Evolutionary conservation across 2,329 filamentous ascomycete species (phyloP).

Genomic region (Neurospora sp.): DNA sequence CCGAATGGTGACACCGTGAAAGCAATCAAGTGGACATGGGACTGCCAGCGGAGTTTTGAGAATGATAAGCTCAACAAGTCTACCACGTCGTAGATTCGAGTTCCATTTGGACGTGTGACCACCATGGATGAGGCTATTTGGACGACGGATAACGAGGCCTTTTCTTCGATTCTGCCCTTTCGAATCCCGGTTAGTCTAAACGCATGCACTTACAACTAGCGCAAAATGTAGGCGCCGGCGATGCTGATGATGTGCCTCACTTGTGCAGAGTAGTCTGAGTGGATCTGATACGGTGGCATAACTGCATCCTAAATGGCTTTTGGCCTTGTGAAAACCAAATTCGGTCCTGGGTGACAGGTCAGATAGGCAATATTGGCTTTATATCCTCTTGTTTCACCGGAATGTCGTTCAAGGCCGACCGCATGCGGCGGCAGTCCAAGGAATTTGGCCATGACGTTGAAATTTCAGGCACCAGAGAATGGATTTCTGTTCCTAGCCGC

Average conservation of each 20-base stretch:
- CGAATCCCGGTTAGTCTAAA: neutral
- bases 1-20: neutral
- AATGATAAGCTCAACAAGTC: neutral
- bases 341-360: neutral
- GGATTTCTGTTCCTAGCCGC: neutral
- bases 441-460: neutral
- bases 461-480: neutral
- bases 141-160: neutral
- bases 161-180: neutral
- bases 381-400: neutral
- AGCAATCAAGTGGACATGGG: too few species aligned
- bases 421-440: neutral
- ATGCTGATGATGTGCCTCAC: neutral
- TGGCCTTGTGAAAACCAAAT: neutral
- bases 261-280: neutral
- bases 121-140: neutral
- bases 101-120: neutral
- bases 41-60: neutral
- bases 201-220: neutral
- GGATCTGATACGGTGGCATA: neutral
- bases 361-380: neutral
- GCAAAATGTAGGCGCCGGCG: neutral
- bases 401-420: neutral
- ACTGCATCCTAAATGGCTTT: neutral
- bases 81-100: neutral